Conservation (phyloP, 257 asterid species). For the Osmanthus fragrans region DNA sequence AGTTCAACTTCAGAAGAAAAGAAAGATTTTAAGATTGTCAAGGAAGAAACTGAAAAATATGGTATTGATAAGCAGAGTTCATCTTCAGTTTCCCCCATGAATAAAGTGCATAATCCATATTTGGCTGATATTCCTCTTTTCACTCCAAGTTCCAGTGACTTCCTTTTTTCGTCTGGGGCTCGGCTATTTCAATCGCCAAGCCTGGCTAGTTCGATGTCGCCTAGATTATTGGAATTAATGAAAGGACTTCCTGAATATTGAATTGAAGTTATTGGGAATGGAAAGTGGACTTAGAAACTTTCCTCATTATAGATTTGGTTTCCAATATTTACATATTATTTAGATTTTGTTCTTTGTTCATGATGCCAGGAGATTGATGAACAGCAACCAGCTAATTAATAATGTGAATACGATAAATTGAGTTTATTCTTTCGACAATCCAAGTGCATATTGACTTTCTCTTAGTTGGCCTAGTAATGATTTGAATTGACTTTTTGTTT, state of each 20-base stretch:
- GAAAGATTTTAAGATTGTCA: background rate
- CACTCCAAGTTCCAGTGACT: slow-evolving; percentile 23
- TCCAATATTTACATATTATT: background rate
- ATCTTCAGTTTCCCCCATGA: slow-evolving; percentile 20
- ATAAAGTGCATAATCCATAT: slow-evolving; percentile 16
- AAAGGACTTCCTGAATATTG: slow-evolving; percentile 27
- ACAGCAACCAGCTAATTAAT: background rate
- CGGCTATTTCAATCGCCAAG: slow-evolving; percentile 12
- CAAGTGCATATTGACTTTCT: background rate
- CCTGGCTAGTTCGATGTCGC: slow-evolving; percentile 21
- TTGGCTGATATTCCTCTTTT: slow-evolving; percentile 27
- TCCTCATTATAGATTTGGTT: background rate
- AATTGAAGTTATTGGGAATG: background rate
- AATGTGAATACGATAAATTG: background rate
- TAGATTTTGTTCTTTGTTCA: background rate
- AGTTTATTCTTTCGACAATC: background rate
- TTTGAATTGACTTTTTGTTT: background rate
- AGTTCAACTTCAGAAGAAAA: background rate
- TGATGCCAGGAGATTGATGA: background rate
- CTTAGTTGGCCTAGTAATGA: background rate
- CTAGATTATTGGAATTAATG: slow-evolving; percentile 27
- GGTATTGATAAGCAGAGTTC: slow-evolving; percentile 18
- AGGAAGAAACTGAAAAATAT: slow-evolving; percentile 12
- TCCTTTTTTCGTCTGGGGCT: slow-evolving; percentile 27
- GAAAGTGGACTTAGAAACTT: background rate